These are phyloP conservation scores for Boletellus deceptivus DNA, from an alignment of 1,284 basidiomycete genomes.

Conservation along the genomic window DNA sequence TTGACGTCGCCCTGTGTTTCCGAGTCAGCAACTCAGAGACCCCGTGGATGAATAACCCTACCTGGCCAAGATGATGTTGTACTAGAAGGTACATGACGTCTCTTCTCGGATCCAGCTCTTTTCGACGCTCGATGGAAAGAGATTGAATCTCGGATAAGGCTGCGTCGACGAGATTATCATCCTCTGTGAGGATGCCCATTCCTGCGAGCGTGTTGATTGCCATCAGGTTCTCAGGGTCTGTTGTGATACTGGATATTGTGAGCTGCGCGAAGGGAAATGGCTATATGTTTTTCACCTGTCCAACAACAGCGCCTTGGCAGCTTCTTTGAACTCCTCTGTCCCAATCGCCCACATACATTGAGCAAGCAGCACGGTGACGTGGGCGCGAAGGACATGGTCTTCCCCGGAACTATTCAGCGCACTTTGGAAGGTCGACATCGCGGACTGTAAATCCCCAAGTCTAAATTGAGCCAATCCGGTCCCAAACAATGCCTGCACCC, in stretches of 20 bases:
- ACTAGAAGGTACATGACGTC: conserved; percentile 67
- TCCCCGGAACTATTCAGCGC: conserved; percentile 58
- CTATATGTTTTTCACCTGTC: conserved; percentile 62
- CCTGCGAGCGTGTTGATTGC: conserved; percentile 84
- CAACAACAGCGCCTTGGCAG: conserved; percentile 77
- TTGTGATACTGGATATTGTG: conserved; percentile 50
- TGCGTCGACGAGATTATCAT: conserved; percentile 82
- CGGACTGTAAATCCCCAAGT: conserved; percentile 59
- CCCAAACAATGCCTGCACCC: conserved; percentile 69
- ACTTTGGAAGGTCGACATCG: conserved; percentile 64
- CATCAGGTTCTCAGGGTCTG: conserved; percentile 69
- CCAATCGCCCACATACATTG: conserved; percentile 82
- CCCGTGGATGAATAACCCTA: conserved; percentile 29
- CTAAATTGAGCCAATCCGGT: conserved; percentile 72
- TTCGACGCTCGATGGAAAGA: conserved; percentile 61
- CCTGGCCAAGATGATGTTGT: conserved; percentile 66
- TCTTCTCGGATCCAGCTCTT: conserved; percentile 60
- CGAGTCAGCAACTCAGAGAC: conserved; percentile 2
- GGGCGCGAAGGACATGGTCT: conserved; percentile 52
- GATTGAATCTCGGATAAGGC: conserved; percentile 79
- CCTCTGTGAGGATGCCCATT: conserved; percentile 80
- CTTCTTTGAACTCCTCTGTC: conserved; percentile 71
- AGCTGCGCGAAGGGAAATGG: conserved; percentile 5
- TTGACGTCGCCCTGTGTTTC: conserved; percentile 44
- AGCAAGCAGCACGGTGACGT: conserved; percentile 74